A percentile compares a stretch with the other conserved stretches of the same genome.
These are phyloP conservation scores for Fusarium torulosum DNA, from an alignment of 2,329 filamentous ascomycete species.

Conservation along the genomic window DNA sequence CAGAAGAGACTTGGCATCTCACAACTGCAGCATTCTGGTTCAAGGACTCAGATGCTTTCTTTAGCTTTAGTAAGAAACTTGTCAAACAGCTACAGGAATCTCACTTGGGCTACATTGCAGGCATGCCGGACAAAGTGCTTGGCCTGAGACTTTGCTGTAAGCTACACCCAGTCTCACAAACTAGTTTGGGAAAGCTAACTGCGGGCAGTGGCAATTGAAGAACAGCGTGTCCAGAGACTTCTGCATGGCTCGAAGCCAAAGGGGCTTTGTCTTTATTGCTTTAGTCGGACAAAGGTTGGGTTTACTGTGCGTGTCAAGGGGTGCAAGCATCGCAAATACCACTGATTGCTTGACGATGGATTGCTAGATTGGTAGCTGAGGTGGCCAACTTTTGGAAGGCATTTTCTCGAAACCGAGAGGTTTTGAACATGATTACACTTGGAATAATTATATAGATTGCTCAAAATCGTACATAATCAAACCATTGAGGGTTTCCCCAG, in stretches of 20 bases:
- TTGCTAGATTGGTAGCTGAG: not conserved
- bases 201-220: slow-evolving; percentile 24
- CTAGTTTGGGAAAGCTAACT: not conserved
- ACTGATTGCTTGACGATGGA: slow-evolving; percentile 2
- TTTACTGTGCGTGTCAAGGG: slow-evolving; percentile 17
- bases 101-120: slow-evolving; percentile 5
- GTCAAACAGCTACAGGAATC: slow-evolving; percentile 17
- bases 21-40: slow-evolving; percentile 22
- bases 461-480: not conserved
- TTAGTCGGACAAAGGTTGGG: slow-evolving; percentile 8
- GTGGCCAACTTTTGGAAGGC: not conserved
- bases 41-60: slow-evolving; percentile 20
- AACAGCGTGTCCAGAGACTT: slow-evolving; percentile 21
- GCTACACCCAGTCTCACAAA: not conserved
- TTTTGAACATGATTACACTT: not conserved
- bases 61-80: slow-evolving; percentile 23
- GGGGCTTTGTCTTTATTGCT: slow-evolving; percentile 31
- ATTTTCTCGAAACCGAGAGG: not conserved
- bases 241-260: not conserved
- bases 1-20: slow-evolving; percentile 29
- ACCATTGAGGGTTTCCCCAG: not conserved
- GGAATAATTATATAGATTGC: not conserved
- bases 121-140: slow-evolving; percentile 12
- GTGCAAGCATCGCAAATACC: slow-evolving; percentile 23
- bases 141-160: slow-evolving; percentile 31